Conservation (phyloP, 495 filamentous ascomycete genomes). For the Viridothelium virens region DNA sequence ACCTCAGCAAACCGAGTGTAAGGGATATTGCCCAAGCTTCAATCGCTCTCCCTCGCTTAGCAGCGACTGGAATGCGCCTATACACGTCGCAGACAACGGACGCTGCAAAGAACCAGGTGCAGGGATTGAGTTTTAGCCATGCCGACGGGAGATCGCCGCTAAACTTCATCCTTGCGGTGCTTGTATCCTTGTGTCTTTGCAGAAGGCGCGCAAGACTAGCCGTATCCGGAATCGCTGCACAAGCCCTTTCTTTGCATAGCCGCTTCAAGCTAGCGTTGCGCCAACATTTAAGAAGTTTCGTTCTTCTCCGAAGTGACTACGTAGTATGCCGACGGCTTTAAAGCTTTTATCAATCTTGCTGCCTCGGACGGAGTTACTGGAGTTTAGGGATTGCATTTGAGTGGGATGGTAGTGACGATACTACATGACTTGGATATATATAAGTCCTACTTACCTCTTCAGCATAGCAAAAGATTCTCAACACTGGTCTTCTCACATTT, state of each 20-base stretch:
- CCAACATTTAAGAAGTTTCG: not conserved
- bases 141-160: too few species aligned
- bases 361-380: slow-evolving; percentile 1
- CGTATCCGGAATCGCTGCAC: not conserved
- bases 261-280: slow-evolving; percentile 1
- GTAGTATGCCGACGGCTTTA: not conserved
- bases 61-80: too few species aligned
- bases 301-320: slow-evolving; percentile 1
- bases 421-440: slow-evolving; percentile 5
- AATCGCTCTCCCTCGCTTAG: too few species aligned
- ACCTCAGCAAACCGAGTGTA: too few species aligned
- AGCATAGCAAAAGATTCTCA: not conserved
- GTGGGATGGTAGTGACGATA: not conserved
- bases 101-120: too few species aligned
- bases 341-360: not conserved
- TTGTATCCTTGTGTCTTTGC: not conserved
- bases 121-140: too few species aligned
- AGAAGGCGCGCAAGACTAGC: not conserved
- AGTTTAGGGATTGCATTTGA: slow-evolving; percentile 1
- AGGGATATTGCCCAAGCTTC: too few species aligned
- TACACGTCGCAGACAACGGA: too few species aligned
- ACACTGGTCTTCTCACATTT: not conserved
- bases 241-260: slow-evolving; percentile 1
- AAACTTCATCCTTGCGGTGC: too few species aligned
- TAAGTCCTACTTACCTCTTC: not conserved